Evolutionary conservation across 1,139 yeast genomes (phyloP), one percentile per base, ranked within the genome.

Genomic region (Tardiomyces depauwii): DNA sequence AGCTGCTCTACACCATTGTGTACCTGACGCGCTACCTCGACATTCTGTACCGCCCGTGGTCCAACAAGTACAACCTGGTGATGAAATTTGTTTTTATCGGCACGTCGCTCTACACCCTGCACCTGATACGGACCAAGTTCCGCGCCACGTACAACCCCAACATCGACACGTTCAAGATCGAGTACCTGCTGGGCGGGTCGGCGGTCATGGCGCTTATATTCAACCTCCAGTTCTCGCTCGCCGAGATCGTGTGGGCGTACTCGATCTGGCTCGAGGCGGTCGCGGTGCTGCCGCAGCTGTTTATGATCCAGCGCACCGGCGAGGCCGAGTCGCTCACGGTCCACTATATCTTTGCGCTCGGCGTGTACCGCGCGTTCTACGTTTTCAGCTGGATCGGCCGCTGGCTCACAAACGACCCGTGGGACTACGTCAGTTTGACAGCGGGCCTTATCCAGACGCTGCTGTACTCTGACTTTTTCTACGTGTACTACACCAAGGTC

Each of bases 371-470:
- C 55, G 85, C 88, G 0, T 71, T 91, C 48, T 91, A 91, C 65
- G 78, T 91, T 55, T 93, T 95, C 54, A 91, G 89, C 67, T 91
- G 98, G 98, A 66, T 88, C 55, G 89, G 88, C 74, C 78, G 97
- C 63, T 87, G 82, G 67, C 71, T 70, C 53, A 66, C 76, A 16
- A 91, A 83, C 55, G 76, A 73, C 39, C 76, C 77, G 56, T 73
- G 83, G 48, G 96, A 87, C 60, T 75, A 74, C 55, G 71, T 89
- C 49, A 75, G 94, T 10, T 71, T 89, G 9, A 59, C 77, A 32
- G 83, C 96, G 1, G 98, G 98, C 19, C 53, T 91, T 41, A 64
- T 87, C 42, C 98, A 91, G 68, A 87, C 97, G 0, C 71, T 79
- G 44, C 67, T 91, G 36, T 91, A 91, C 68, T 86, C 96, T 1